Percentiles rank a stretch among this genome's conserved stretches.
phyloP scores from a whole-genome alignment of 2,329 filamentous ascomycete genomes.

The Cercospora sojina region DNA sequence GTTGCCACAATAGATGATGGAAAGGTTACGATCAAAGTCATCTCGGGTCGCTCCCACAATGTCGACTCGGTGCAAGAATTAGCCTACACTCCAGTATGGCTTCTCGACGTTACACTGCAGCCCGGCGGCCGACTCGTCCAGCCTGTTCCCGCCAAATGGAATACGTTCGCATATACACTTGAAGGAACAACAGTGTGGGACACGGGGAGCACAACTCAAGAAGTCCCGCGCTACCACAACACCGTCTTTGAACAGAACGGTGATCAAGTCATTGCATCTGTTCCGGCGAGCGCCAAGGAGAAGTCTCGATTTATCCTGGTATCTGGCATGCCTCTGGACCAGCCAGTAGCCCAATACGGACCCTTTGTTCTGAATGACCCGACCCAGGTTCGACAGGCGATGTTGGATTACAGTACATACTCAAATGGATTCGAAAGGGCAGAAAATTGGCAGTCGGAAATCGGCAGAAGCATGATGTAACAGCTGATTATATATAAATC shows the following conservation, averaged over 20 bases:
- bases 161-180: conserved; percentile 85
- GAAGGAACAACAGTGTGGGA: conserved; percentile 68
- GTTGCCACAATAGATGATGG: conserved; percentile 67
- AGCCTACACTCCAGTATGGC: conserved; percentile 96
- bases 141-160: conserved; percentile 76
- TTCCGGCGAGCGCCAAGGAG: conserved; percentile 64
- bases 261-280: conserved; percentile 70
- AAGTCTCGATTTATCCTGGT: conserved; percentile 65
- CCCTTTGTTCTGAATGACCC: conserved; percentile 76
- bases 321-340: conserved; percentile 75
- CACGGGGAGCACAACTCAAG: conserved; percentile 50
- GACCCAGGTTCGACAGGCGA: conserved; percentile 72
- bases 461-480: conserved; percentile 70
- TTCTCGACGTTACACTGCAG: conserved; percentile 76
- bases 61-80: conserved; percentile 85
- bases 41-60: conserved; percentile 79
- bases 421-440: conserved; percentile 79
- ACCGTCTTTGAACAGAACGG: conserved; percentile 82
- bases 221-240: conserved; percentile 74
- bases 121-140: conserved; percentile 79
- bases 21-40: conserved; percentile 81
- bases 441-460: conserved; percentile 77
- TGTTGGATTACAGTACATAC: conserved; percentile 70
- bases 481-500: neutral
- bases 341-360: conserved; percentile 79